phyloP scores from a whole-genome alignment of 352 stramenopile species.

The Pythium biforme region DNA sequence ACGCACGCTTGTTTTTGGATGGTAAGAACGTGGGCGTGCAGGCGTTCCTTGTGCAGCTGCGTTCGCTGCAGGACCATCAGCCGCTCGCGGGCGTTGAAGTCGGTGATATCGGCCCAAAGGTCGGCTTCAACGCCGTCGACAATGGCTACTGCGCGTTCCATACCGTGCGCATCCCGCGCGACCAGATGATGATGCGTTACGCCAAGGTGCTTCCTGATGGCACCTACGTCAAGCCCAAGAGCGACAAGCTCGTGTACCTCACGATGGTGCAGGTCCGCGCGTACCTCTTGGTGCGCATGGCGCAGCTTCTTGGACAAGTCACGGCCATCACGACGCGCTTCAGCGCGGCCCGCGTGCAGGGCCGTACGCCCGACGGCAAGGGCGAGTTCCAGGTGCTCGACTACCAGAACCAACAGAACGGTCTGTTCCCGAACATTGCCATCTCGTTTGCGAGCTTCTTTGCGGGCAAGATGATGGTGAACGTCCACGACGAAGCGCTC shows the following conservation, averaged over 20 bases:
- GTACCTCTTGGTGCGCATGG: constrained; percentile 14
- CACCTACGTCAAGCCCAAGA: constrained; percentile 56
- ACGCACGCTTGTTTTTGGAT: constrained; percentile 73
- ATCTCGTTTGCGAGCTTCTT: constrained; percentile 45
- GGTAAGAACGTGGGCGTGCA: constrained; percentile 84
- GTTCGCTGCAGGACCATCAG: constrained; percentile 72
- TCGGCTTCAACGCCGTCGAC: constrained; percentile 90
- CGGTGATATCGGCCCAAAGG: constrained; percentile 92
- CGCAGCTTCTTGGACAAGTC: constrained; percentile 22
- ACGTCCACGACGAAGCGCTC: constrained; percentile 36
- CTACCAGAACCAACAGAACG: constrained; percentile 60
- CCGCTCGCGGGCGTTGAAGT: constrained; percentile 86
- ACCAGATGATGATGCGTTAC: constrained; percentile 55
- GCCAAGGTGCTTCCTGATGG: constrained; percentile 53
- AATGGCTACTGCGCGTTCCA: constrained; percentile 90
- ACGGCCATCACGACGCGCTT: constrained; percentile 53
- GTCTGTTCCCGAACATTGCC: constrained; percentile 43
- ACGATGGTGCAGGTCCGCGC: constrained; percentile 53
- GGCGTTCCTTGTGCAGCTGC: constrained; percentile 92
- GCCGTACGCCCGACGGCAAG: constrained; percentile 37
- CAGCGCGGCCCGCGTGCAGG: constrained; percentile 48
- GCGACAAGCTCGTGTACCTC: constrained; percentile 65
- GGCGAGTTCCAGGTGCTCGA: constrained; percentile 55
- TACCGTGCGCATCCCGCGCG: constrained; percentile 82
- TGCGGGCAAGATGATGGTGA: constrained; percentile 30